phyloP scores from a whole-genome alignment of 2,329 filamentous ascomycete species.

The Calonectria henricotiae region DNA sequence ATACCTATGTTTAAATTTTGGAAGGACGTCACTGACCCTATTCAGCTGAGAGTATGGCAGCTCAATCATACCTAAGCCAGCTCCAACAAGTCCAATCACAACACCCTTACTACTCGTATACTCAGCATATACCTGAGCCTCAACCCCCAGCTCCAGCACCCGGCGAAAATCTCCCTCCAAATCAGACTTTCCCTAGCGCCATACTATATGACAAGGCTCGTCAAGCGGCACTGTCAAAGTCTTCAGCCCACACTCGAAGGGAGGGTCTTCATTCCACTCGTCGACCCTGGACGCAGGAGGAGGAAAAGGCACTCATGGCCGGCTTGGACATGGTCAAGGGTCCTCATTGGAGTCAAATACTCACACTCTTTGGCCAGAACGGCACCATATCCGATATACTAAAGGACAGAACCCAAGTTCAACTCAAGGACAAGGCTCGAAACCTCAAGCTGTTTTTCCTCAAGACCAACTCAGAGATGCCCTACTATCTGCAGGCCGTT shows the following conservation, averaged over 20 bases:
- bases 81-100: slow-evolving; percentile 60
- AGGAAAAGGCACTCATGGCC: slow-evolving; percentile 91
- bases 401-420: slow-evolving; percentile 91
- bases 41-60: slow-evolving; percentile 55
- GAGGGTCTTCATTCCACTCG: slow-evolving; percentile 76
- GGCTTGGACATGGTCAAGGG: slow-evolving; percentile 91
- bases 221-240: slow-evolving; percentile 73
- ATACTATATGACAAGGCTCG: slow-evolving; percentile 73
- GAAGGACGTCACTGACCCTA: slow-evolving; percentile 26
- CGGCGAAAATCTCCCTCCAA: slow-evolving; percentile 67
- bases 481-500: slow-evolving; percentile 88
- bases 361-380: slow-evolving; percentile 85
- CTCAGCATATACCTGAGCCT: slow-evolving; percentile 58
- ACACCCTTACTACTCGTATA: slow-evolving; percentile 57
- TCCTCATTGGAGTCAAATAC: slow-evolving; percentile 93
- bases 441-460: slow-evolving; percentile 94
- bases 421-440: slow-evolving; percentile 92
- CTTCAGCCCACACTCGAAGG: slow-evolving; percentile 69
- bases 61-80: slow-evolving; percentile 60
- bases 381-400: slow-evolving; percentile 87
- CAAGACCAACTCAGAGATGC: slow-evolving; percentile 92
- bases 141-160: slow-evolving; percentile 52
- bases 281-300: slow-evolving; percentile 89
- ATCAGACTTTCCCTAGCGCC: slow-evolving; percentile 71
- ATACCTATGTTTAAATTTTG: background rate